Percentiles rank a stretch among this genome's conserved stretches.
Conservation (phyloP, 1,284 basidiomycete genomes). For the Irpex sp. region DNA sequence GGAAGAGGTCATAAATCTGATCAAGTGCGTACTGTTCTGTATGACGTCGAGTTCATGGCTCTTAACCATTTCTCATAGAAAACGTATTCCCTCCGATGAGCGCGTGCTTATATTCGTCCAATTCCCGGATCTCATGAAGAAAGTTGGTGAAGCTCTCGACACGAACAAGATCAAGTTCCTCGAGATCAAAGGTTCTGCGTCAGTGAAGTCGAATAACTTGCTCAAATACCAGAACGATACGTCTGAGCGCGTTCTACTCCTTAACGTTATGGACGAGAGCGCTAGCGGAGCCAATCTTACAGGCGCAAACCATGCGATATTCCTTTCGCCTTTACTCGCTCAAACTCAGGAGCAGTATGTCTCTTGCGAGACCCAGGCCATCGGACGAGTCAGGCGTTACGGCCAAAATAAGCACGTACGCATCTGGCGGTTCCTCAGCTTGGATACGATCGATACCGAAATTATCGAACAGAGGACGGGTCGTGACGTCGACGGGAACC, state of each 20-base stretch:
- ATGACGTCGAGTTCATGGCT: background rate
- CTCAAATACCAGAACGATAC: slow-evolving; percentile 80
- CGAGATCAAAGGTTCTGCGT: slow-evolving; percentile 78
- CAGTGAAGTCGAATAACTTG: slow-evolving; percentile 72
- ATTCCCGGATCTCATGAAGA: slow-evolving; percentile 88
- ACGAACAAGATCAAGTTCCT: slow-evolving; percentile 72
- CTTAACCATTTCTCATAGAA: slow-evolving; percentile 33
- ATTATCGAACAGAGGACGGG: slow-evolving; percentile 54
- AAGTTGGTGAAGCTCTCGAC: slow-evolving; percentile 78
- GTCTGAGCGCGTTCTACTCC: slow-evolving; percentile 73
- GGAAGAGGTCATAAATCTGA: slow-evolving; percentile 76
- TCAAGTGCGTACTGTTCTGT: slow-evolving; percentile 51
- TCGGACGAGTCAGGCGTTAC: slow-evolving; percentile 83
- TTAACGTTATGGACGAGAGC: slow-evolving; percentile 91
- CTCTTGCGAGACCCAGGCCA: slow-evolving; percentile 85
- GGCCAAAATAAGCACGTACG: slow-evolving; percentile 80
- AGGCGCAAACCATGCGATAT: slow-evolving; percentile 91
- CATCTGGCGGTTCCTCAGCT: slow-evolving; percentile 77
- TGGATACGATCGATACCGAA: slow-evolving; percentile 82
- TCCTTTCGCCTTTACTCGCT: slow-evolving; percentile 85
- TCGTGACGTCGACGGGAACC: slow-evolving; percentile 19
- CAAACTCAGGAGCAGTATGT: slow-evolving; percentile 76
- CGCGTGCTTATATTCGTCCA: slow-evolving; percentile 90
- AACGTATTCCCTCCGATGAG: slow-evolving; percentile 66
- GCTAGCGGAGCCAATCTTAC: slow-evolving; percentile 92